These are phyloP conservation scores for Cryptococcus hybrid DNA, from an alignment of 1,284 basidiomycete genomes.

Conservation along the genomic window DNA sequence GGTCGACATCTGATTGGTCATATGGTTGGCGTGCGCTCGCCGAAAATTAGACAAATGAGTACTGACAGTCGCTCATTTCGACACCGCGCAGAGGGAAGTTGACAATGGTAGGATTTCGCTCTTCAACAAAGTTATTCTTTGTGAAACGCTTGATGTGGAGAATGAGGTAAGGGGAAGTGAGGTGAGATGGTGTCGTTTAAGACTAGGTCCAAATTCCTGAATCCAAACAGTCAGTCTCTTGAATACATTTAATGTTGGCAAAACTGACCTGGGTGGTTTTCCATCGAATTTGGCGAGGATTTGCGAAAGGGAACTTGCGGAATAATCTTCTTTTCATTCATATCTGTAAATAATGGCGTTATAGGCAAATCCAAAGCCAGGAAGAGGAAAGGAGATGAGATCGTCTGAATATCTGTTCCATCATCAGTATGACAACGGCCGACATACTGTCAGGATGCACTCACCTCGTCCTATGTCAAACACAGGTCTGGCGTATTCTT, in stretches of 20 bases:
- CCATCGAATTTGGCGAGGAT: constrained; percentile 98
- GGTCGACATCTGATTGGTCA: constrained; percentile 67
- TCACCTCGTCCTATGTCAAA: constrained; percentile 90
- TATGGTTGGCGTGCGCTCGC: constrained; percentile 4
- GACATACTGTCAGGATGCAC: constrained; percentile 9
- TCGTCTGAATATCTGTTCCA: constrained; percentile 74
- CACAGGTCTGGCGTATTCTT: constrained; percentile 73
- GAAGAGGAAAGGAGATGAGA: constrained; percentile 87
- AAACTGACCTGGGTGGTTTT: constrained; percentile 69
- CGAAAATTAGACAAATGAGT: constrained; percentile 10
- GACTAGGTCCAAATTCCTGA: constrained; percentile 78
- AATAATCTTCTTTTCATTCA: constrained; percentile 95
- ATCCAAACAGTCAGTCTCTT: not conserved
- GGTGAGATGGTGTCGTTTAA: constrained; percentile 86
- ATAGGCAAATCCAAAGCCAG: constrained; percentile 94
- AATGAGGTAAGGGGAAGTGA: constrained; percentile 89
- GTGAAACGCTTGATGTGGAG: constrained; percentile 97
- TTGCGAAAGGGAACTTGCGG: constrained; percentile 89
- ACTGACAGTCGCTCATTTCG: constrained; percentile 84
- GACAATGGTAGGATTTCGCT: constrained; percentile 98
- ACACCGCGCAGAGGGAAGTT: constrained; percentile 93
- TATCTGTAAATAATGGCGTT: constrained; percentile 93
- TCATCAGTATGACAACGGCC: not conserved
- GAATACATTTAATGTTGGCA: not conserved
- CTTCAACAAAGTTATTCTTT: constrained; percentile 97